Base-by-base conservation (phyloP, 2,329 filamentous ascomycete genomes). In the Bipolaris oryzae region DNA sequence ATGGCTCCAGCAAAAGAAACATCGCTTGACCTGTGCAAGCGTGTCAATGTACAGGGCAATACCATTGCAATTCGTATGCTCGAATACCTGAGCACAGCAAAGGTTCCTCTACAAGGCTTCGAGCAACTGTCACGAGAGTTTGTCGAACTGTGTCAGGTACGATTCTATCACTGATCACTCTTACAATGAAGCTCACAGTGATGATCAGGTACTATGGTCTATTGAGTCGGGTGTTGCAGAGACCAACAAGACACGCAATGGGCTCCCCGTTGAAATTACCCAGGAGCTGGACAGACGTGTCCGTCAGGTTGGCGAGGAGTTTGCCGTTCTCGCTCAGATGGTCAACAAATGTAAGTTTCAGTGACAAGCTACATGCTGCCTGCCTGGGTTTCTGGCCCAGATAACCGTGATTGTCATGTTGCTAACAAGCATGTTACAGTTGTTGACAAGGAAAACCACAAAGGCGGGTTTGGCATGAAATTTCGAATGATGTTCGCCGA, bases 231-330 rank as follows among this genome's bases (percentile, higher is more conserved):
- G 88, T 5, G 79, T 90, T 25, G 65, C 46, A 31, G 72, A 74
- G 50, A 74, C 79, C 28, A 79, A 80, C 38, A 80, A 79, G 18
- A 55, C 62, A 55, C 76, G 78, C 15, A 83, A 84, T 61, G 76
- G 79, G 15, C 80, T 89, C 16, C 85, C 87, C 0, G 66, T 75
- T 4, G 87, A 89, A 53, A 84, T 89, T 73, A 79, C 84, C 28
- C 76, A 80, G n/a, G 87, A 89, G 72, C 79, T 90, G 44, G 84
- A 85, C 65, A 83, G 83, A 72, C 87, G 87, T 64, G 86, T 90
- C 67, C 81, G 83, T 34, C 80, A 84, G 21, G 84, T 86, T 10
- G 81, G 85, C 63, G 79, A 81, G 39, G 86, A 89, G 66, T 89
- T 90, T 68, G 80, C 84, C 55, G 79, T 84, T 2, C 80, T 90